A percentile compares a stretch with the other conserved stretches of the same genome.
These are phyloP conservation scores for Plasmodium sp. DNA, from an alignment of 169 alveolate species.

Conservation along the genomic window DNA sequence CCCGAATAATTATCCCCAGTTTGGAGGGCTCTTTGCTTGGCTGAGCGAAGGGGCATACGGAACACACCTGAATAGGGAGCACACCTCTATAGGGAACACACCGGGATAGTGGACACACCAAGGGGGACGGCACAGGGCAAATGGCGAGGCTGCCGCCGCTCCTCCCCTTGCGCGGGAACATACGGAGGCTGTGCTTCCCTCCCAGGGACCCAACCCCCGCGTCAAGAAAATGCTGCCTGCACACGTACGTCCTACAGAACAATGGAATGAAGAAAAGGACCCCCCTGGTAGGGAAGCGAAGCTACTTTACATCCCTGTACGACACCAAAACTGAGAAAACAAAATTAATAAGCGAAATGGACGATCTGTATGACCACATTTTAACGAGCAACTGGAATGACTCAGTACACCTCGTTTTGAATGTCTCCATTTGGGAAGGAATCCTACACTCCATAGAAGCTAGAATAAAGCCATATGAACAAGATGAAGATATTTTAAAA, in stretches of 20 bases:
- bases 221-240: not conserved
- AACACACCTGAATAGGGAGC: not conserved
- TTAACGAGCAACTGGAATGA: slow-evolving; percentile 71
- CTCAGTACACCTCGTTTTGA: slow-evolving; percentile 50
- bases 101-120: not conserved
- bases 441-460: slow-evolving; percentile 43
- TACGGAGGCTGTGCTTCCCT: not conserved
- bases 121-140: not conserved
- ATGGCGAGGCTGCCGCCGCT: not conserved
- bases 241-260: not conserved
- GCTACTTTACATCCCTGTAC: slow-evolving; percentile 34
- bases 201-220: not conserved
- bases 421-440: slow-evolving; percentile 74
- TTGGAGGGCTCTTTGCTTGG: not conserved
- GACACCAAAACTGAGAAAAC: slow-evolving; percentile 21
- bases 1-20: not conserved
- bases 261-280: not conserved
- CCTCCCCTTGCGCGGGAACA: not conserved
- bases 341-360: slow-evolving; percentile 24
- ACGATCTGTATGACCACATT: slow-evolving; percentile 37
- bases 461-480: slow-evolving; percentile 34
- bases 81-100: not conserved
- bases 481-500: slow-evolving; percentile 24
- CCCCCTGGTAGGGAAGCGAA: not conserved
- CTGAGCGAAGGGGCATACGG: not conserved